Conservation (phyloP, 106 monocot species). For the Apostasia shenzhenica region DNA sequence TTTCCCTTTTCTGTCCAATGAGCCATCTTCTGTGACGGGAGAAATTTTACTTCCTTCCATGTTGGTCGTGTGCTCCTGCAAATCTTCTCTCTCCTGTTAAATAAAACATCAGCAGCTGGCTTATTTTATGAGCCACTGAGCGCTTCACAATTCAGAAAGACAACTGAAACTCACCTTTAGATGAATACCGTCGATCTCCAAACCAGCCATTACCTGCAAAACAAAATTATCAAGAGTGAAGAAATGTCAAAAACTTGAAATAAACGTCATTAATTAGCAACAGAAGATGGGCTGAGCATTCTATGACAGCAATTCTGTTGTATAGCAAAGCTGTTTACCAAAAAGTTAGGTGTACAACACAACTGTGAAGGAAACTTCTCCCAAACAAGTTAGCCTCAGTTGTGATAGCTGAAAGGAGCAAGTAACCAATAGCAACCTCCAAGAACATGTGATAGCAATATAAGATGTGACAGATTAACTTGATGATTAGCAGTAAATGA, state of each 20-base stretch:
- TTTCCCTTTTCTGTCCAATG: slow-evolving; percentile 42
- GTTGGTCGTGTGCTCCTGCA: neutral
- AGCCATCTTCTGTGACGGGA: slow-evolving; percentile 44
- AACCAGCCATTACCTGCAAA: slow-evolving; percentile 16
- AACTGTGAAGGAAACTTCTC: too few relatives aligned
- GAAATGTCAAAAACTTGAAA: neutral
- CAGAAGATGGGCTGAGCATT: neutral
- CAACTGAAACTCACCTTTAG: slow-evolving; percentile 7
- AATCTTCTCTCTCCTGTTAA: slow-evolving; percentile 6
- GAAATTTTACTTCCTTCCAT: slow-evolving; percentile 15
- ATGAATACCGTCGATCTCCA: neutral
- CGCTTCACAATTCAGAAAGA: neutral
- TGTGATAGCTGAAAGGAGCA: too few relatives aligned
- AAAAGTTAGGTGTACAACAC: too few relatives aligned
- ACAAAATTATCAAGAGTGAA: neutral
- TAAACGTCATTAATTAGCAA: neutral
- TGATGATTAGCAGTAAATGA: too few relatives aligned
- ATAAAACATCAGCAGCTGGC: neutral
- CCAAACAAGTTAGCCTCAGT: too few relatives aligned
- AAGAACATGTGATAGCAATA: too few relatives aligned
- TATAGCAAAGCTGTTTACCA: too few relatives aligned
- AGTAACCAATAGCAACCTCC: too few relatives aligned
- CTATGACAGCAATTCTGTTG: neutral
- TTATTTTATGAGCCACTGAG: neutral
- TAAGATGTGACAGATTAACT: too few relatives aligned